phyloP scores from a whole-genome alignment of 208 protist genomes.

The Wallacemonas sp. region DNA sequence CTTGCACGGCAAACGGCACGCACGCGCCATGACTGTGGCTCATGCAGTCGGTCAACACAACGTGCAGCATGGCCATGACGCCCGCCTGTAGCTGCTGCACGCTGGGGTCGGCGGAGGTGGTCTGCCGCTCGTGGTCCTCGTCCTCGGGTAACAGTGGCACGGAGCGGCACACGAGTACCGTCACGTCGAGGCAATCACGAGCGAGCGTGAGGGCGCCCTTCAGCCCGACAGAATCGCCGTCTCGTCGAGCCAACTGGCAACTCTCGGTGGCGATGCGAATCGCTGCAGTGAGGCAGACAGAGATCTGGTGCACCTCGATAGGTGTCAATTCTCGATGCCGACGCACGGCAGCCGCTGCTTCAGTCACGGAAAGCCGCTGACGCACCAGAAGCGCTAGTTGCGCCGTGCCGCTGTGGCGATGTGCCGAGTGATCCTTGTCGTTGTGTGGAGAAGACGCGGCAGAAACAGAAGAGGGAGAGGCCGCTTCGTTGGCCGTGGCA shows the following conservation, averaged over 20 bases:
- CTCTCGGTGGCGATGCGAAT: conserved; percentile 57
- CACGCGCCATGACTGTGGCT: conserved; percentile 26
- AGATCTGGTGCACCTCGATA: conserved; percentile 27
- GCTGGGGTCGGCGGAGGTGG: conserved; percentile 58
- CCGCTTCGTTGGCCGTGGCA: background rate
- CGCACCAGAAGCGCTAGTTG: conserved; percentile 35
- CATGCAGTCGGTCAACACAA: conserved; percentile 58
- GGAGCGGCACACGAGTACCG: conserved; percentile 59
- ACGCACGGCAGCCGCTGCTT: conserved; percentile 3
- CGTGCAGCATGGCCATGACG: conserved; percentile 48
- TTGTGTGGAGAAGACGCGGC: too few relatives aligned
- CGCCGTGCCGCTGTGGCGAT: background rate
- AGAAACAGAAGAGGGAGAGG: too few relatives aligned
- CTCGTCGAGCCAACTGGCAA: conserved; percentile 40
- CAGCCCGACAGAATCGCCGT: conserved; percentile 24
- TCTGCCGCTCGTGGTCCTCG: conserved; percentile 67
- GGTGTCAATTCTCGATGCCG: background rate
- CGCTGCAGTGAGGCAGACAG: conserved; percentile 68
- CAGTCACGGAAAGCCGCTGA: conserved; percentile 29
- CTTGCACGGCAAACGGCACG: conserved; percentile 42
- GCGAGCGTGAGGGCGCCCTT: conserved; percentile 52
- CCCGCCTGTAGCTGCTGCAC: conserved; percentile 65
- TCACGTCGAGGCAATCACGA: conserved; percentile 52
- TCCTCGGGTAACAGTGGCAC: conserved; percentile 46
- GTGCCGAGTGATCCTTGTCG: too few relatives aligned